phyloP scores from a whole-genome alignment of 805 yeast genomes.

The Starmerella sp. region DNA sequence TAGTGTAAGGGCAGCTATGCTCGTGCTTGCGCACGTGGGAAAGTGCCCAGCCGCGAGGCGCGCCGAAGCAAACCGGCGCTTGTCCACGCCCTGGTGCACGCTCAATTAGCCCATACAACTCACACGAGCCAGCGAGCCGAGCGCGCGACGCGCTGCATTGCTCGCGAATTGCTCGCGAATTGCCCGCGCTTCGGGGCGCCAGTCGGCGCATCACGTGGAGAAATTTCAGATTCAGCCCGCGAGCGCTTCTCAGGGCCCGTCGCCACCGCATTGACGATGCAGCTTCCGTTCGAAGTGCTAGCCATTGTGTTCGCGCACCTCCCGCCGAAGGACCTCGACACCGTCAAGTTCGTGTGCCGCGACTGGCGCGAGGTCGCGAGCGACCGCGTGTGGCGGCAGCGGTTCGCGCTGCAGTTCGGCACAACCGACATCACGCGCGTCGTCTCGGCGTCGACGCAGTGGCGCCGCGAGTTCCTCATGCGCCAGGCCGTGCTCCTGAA shows the following conservation, averaged over 20 bases:
- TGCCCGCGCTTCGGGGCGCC: too few species aligned
- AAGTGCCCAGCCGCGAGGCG: too few species aligned
- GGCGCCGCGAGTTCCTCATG: slow-evolving; percentile 26
- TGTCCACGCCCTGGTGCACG: too few species aligned
- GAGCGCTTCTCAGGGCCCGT: neutral
- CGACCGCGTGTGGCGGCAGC: slow-evolving; percentile 26
- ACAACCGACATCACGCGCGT: slow-evolving; percentile 22
- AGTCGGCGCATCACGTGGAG: neutral
- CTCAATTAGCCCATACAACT: too few species aligned
- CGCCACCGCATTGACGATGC: slow-evolving; percentile 1
- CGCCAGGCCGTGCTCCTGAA: slow-evolving; percentile 22
- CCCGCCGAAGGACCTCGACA: slow-evolving; percentile 21
- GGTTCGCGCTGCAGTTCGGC: slow-evolving; percentile 22
- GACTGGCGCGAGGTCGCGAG: slow-evolving; percentile 25
- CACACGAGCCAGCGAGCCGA: too few species aligned
- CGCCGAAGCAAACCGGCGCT: too few species aligned
- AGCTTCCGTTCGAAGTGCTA: slow-evolving; percentile 17
- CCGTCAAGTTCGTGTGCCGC: slow-evolving; percentile 24
- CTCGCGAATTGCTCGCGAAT: too few species aligned
- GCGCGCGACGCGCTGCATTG: too few species aligned
- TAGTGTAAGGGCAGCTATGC: too few species aligned
- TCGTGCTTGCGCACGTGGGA: too few species aligned
- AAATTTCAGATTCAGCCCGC: neutral
- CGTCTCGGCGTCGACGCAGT: slow-evolving; percentile 15
- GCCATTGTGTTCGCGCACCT: slow-evolving; percentile 14